Evolutionary conservation across 2,329 filamentous ascomycete genomes (phyloP).

Genomic region (Nigrospora oryzae): DNA sequence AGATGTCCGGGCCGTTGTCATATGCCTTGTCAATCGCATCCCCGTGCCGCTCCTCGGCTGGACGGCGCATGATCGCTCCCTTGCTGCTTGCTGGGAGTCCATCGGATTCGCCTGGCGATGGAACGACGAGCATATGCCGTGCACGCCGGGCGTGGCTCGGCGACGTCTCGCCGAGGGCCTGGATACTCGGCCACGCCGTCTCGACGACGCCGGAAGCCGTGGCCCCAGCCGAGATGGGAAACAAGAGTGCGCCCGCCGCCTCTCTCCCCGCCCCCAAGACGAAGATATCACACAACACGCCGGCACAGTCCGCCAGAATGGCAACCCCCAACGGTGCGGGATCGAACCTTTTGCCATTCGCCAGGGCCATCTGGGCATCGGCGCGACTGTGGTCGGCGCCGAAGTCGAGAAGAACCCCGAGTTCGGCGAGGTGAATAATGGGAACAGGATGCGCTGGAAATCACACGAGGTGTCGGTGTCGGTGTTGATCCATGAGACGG

Average conservation of each 20-base stretch:
- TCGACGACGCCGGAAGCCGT: constrained; percentile 29
- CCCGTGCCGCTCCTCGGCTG: constrained; percentile 40
- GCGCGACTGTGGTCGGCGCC: constrained; percentile 54
- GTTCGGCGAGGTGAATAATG: constrained; percentile 42
- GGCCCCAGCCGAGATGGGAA: constrained; percentile 25
- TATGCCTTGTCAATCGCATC: constrained; percentile 39
- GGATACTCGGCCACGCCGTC: constrained; percentile 31
- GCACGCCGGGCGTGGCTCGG: constrained; percentile 43
- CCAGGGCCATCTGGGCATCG: constrained; percentile 52
- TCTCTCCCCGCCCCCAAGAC: constrained; percentile 52
- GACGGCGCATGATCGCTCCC: constrained; percentile 45
- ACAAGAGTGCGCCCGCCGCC: constrained; percentile 48
- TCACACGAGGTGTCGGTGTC: constrained; percentile 43
- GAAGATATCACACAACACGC: constrained; percentile 39
- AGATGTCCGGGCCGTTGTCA: constrained; percentile 13
- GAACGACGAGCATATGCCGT: constrained; percentile 34
- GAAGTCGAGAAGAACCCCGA: constrained; percentile 69
- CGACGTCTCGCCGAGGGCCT: constrained; percentile 36
- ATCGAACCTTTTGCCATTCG: constrained; percentile 63
- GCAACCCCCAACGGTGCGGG: constrained; percentile 51
- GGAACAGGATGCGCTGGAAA: constrained; percentile 57
- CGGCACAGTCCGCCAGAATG: constrained; percentile 31
- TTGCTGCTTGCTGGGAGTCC: constrained; percentile 53
- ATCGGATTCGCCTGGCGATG: constrained; percentile 11
- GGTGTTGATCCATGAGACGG: background rate